phyloP scores from a whole-genome alignment of 257 asterid genomes.

The Petunia axillaris region DNA sequence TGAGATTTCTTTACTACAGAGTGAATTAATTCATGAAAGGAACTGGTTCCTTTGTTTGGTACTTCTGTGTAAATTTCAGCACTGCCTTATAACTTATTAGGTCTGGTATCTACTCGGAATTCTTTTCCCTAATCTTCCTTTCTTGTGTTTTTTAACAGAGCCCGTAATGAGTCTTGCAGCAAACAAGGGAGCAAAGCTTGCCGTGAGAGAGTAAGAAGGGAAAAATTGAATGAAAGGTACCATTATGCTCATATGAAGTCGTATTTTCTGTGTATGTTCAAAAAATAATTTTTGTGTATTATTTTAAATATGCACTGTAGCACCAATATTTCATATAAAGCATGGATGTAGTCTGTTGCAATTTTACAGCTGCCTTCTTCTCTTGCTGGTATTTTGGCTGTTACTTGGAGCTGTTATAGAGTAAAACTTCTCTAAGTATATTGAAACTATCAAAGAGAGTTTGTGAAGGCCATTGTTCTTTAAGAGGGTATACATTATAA shows the following conservation, averaged over 20 bases:
- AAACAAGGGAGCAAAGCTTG: conserved; percentile 75
- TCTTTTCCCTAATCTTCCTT: conserved; percentile 14
- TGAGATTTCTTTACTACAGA: not conserved
- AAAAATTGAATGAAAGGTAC: conserved; percentile 78
- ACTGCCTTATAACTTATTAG: not conserved
- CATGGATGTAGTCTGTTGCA: conserved; percentile 13
- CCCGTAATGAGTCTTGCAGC: conserved; percentile 58
- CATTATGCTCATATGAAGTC: conserved; percentile 10
- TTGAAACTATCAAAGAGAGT: not conserved
- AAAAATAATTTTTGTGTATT: not conserved
- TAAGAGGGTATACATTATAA: not conserved
- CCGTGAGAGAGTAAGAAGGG: conserved; percentile 90
- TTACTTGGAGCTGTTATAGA: conserved; percentile 2
- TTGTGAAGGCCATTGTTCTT: not conserved
- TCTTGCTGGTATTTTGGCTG: not conserved
- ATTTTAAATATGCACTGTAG: not conserved
- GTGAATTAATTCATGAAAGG: not conserved
- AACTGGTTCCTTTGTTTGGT: not conserved
- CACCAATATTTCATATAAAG: not conserved
- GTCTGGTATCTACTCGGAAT: not conserved
- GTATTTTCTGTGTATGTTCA: conserved; percentile 3
- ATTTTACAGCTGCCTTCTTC: not conserved
- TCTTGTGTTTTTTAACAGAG: conserved; percentile 47
- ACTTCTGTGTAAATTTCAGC: not conserved
- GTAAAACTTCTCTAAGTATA: not conserved